Evolutionary conservation across 1,284 basidiomycete genomes (phyloP).

Genomic region (Austroboletus olivaceoglutinosus): DNA sequence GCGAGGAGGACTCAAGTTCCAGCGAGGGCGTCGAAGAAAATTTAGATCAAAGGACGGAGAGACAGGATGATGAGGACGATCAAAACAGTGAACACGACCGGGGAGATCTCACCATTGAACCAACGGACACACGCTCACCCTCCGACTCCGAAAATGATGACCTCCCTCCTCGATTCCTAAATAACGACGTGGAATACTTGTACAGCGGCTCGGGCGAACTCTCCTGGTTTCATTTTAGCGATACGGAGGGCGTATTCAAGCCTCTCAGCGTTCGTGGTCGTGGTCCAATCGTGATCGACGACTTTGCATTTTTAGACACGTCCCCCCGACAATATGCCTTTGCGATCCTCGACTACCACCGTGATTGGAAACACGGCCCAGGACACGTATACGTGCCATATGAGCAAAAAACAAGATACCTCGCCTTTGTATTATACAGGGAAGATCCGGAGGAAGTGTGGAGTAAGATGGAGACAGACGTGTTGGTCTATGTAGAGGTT

Average conservation of each 20-base stretch:
- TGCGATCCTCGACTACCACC: constrained; percentile 10
- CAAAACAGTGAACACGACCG: neutral
- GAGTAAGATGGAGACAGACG: constrained; percentile 3
- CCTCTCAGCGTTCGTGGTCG: constrained; percentile 5
- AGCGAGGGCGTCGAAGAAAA: neutral
- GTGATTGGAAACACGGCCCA: constrained; percentile 3
- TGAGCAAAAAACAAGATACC: constrained; percentile 4
- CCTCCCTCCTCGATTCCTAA: constrained; percentile 3
- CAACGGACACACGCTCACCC: neutral
- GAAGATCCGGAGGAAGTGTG: constrained; percentile 8
- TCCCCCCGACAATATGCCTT: constrained; percentile 1
- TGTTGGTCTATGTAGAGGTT: constrained; percentile 5
- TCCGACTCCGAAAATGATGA: neutral
- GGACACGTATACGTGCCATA: constrained; percentile 8
- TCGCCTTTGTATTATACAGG: constrained; percentile 5
- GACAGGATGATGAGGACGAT: neutral
- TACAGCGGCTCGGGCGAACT: neutral
- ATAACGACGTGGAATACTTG: constrained; percentile 1
- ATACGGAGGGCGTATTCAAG: constrained; percentile 3
- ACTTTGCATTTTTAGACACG: neutral
- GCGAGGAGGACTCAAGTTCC: neutral
- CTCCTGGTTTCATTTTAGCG: constrained; percentile 6
- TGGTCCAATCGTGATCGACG: constrained; percentile 3
- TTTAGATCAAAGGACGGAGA: neutral
- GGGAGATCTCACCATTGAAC: neutral